Percentiles rank a stretch among this genome's conserved stretches.
Evolutionary conservation across 2,329 filamentous ascomycete species (phyloP).

Genomic region (Aspergillus felis): DNA sequence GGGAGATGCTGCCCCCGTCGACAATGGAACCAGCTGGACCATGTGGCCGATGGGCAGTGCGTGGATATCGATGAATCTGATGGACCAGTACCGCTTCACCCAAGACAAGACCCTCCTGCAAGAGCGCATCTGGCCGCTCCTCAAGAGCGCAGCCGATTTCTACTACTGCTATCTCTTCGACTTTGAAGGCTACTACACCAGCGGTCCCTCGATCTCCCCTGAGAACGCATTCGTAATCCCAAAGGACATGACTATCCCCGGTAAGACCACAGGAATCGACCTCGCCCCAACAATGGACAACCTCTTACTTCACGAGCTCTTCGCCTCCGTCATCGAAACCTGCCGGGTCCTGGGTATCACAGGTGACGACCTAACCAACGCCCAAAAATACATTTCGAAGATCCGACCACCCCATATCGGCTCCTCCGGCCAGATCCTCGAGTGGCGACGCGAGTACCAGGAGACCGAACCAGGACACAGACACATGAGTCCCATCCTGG

Average conservation of each 20-base stretch:
- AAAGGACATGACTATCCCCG: background rate
- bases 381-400: background rate
- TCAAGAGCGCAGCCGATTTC: conserved; percentile 10
- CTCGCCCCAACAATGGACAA: conserved; percentile 43
- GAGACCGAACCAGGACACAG: conserved; percentile 47
- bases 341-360: background rate
- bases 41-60: conserved; percentile 43
- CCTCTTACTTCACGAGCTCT: conserved; percentile 39
- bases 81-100: conserved; percentile 55
- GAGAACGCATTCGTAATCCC: conserved; percentile 16
- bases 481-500: conserved; percentile 49
- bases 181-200: conserved; percentile 6
- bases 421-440: conserved; percentile 24
- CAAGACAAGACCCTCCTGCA: conserved; percentile 11
- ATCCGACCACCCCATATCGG: conserved; percentile 17
- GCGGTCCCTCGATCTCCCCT: conserved; percentile 16
- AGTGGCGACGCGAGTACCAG: conserved; percentile 33
- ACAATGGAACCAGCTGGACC: conserved; percentile 35
- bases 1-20: conserved; percentile 51
- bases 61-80: conserved; percentile 58
- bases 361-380: conserved; percentile 4
- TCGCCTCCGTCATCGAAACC: conserved; percentile 4
- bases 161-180: conserved; percentile 9
- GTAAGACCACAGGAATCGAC: conserved; percentile 4
- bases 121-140: conserved; percentile 10